Conservation (phyloP, 768 basidiomycete species). For the Lactarius hengduanensis region DNA sequence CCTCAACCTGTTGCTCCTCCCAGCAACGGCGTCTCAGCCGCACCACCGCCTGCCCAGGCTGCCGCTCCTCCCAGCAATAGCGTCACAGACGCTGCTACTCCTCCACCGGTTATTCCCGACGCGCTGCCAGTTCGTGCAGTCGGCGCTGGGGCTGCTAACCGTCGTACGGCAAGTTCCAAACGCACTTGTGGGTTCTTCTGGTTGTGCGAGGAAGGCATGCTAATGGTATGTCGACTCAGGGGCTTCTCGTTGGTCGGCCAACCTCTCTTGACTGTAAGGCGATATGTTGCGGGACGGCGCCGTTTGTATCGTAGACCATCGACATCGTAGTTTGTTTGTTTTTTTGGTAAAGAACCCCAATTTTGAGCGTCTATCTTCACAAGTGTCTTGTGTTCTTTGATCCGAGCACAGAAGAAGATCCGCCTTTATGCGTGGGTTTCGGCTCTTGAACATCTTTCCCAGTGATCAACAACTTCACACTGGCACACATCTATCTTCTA, state of each 20-base stretch:
- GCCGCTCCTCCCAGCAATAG: slow-evolving; percentile 35
- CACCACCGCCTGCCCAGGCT: slow-evolving; percentile 26
- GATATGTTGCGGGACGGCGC: background rate
- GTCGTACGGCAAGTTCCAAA: background rate
- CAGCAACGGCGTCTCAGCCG: too few species aligned
- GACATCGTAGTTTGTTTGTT: background rate
- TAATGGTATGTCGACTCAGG: slow-evolving; percentile 5
- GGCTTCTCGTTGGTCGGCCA: slow-evolving; percentile 9
- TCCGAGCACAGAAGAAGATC: background rate
- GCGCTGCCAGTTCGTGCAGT: slow-evolving; percentile 37
- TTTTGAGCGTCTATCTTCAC: background rate
- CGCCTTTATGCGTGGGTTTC: too few species aligned
- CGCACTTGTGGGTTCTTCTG: background rate
- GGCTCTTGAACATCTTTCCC: too few species aligned
- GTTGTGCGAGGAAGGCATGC: background rate
- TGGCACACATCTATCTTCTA: background rate
- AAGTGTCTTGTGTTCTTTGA: background rate
- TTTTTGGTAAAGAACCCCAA: background rate
- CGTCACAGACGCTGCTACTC: slow-evolving; percentile 40
- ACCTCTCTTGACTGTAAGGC: background rate
- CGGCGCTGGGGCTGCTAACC: background rate
- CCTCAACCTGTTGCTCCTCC: too few species aligned
- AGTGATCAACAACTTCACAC: background rate
- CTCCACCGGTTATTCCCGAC: slow-evolving; percentile 39
- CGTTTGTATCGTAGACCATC: background rate